Percentiles rank a stretch among this genome's conserved stretches.
These are phyloP conservation scores for Mitosporidium daphniae DNA, from an alignment of 371 early-diverging fungal genomes.

Conservation along the genomic window DNA sequence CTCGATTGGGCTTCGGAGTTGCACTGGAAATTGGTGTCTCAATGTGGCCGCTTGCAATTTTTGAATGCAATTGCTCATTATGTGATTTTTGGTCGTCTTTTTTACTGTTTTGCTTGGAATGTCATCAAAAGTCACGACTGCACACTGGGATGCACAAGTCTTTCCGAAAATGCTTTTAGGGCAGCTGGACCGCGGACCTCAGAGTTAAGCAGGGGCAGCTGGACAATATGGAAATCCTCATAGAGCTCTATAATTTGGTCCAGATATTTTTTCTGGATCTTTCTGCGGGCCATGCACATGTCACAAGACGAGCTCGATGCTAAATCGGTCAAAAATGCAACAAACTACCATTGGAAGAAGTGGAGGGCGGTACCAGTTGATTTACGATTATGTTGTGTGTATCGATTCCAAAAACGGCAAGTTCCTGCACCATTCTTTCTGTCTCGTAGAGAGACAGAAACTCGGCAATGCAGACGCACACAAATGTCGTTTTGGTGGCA, in stretches of 20 bases:
- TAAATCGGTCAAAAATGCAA: too few relatives aligned
- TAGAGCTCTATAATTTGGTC: slow-evolving; percentile 83
- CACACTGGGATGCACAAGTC: slow-evolving; percentile 56
- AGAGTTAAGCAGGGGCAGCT: slow-evolving; percentile 58
- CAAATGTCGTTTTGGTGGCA: slow-evolving; percentile 75
- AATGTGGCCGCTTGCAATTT: too few relatives aligned
- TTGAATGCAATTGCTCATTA: too few relatives aligned
- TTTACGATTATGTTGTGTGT: slow-evolving; percentile 94
- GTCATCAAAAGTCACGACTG: too few relatives aligned
- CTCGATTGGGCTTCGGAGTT: too few relatives aligned
- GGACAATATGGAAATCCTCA: slow-evolving; percentile 71
- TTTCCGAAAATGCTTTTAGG: slow-evolving; percentile 49
- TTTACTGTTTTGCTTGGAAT: too few relatives aligned
- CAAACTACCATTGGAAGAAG: too few relatives aligned
- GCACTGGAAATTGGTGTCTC: too few relatives aligned
- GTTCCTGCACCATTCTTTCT: slow-evolving; percentile 88
- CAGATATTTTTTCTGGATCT: slow-evolving; percentile 87
- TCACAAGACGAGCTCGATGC: slow-evolving; percentile 37
- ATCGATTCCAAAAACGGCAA: slow-evolving; percentile 69
- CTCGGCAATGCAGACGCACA: slow-evolving; percentile 89
- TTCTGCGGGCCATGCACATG: slow-evolving; percentile 49
- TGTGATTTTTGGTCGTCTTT: too few relatives aligned
- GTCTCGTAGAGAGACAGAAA: slow-evolving; percentile 92
- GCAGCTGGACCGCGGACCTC: slow-evolving; percentile 76
- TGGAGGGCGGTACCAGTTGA: slow-evolving; percentile 81